These are phyloP conservation scores for Conringia planisiliqua DNA, from an alignment of 345 rosid genomes.

Conservation along the genomic window DNA sequence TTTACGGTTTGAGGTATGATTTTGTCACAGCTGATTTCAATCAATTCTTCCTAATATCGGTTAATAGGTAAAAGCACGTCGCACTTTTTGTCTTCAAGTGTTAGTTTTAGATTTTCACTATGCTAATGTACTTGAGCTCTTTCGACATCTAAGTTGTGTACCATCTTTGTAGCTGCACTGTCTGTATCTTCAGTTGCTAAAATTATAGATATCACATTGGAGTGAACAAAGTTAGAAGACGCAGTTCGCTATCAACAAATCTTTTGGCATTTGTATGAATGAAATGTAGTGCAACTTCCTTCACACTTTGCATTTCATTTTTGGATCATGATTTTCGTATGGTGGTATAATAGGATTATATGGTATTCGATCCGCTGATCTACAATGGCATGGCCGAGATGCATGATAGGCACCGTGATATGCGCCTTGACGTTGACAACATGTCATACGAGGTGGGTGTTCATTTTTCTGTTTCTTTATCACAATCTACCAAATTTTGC, in stretches of 20 bases:
- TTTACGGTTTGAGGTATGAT: slow-evolving; percentile 69
- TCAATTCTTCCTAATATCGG: not conserved
- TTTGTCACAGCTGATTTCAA: not conserved
- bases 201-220: not conserved
- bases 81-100: not conserved
- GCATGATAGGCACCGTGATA: slow-evolving; percentile 85
- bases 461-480: not conserved
- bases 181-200: not conserved
- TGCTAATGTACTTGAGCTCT: not conserved
- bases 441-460: slow-evolving; percentile 87
- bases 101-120: slow-evolving; percentile 15
- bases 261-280: slow-evolving; percentile 3
- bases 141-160: not conserved
- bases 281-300: not conserved
- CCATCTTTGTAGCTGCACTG: not conserved
- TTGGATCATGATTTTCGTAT: not conserved
- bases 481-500: not conserved
- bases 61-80: not conserved
- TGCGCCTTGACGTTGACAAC: slow-evolving; percentile 96
- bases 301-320: not conserved
- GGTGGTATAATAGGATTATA: slow-evolving; percentile 56
- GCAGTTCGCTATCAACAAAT: not conserved
- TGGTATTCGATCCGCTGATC: slow-evolving; percentile 72
- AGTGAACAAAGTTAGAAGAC: not conserved
- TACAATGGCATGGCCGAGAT: slow-evolving; percentile 69